phyloP scores from a whole-genome alignment of 805 yeast species.

The Clavispora asparagi region DNA sequence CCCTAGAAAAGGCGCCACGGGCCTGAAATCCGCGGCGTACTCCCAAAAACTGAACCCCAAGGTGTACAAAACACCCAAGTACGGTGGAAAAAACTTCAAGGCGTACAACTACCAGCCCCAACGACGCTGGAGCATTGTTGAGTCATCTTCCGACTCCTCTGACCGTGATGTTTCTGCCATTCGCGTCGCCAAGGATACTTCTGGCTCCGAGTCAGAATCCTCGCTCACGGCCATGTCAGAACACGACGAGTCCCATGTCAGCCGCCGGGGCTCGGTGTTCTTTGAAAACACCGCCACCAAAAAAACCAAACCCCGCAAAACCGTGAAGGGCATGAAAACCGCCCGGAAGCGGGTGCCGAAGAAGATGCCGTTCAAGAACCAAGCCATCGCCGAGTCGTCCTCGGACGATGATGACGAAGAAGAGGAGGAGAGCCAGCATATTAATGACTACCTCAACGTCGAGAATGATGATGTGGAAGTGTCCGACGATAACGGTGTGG shows the following conservation, averaged over 20 bases:
- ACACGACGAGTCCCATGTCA: conserved; percentile 12
- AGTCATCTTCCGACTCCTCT: conserved; percentile 25
- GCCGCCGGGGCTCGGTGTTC: conserved; percentile 11
- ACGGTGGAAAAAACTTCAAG: conserved; percentile 32
- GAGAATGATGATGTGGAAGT: conserved; percentile 4
- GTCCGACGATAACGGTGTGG: conserved; percentile 9
- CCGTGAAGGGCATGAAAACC: conserved; percentile 7
- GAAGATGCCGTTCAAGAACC: neutral
- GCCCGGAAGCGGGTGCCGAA: conserved; percentile 9
- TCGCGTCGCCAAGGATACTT: neutral
- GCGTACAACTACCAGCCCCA: conserved; percentile 15
- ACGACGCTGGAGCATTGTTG: conserved; percentile 33
- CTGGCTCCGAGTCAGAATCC: conserved; percentile 29
- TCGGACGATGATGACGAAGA: conserved; percentile 2
- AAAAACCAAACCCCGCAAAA: neutral
- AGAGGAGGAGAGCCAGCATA: conserved; percentile 1
- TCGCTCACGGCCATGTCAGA: conserved; percentile 36
- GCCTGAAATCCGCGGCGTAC: conserved; percentile 6
- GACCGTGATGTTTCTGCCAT: conserved; percentile 12
- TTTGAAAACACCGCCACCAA: conserved; percentile 1
- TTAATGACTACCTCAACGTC: neutral
- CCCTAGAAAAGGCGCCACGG: conserved; percentile 21
- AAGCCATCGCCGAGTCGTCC: neutral
- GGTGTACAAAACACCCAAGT: conserved; percentile 7
- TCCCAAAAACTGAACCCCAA: conserved; percentile 11